phyloP scores from a whole-genome alignment of 2,329 filamentous ascomycete genomes.

The Furcasterigmium furcatum region DNA sequence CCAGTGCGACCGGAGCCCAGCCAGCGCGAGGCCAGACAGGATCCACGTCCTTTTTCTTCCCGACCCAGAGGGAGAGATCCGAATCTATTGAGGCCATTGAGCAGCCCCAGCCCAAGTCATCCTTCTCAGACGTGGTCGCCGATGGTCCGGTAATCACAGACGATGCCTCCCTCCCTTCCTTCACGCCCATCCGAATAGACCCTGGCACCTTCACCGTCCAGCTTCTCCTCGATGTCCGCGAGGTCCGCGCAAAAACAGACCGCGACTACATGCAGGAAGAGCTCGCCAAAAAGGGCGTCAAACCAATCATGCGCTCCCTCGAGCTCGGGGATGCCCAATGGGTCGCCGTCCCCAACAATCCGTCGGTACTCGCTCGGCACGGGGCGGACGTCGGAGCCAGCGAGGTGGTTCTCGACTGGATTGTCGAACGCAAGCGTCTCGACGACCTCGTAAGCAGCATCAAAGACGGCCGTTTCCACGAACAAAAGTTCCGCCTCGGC shows the following conservation, averaged over 20 bases:
- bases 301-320: conserved; percentile 63
- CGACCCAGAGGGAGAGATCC: not conserved
- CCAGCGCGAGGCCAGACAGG: conserved; percentile 4
- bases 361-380: conserved; percentile 48
- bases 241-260: conserved; percentile 69
- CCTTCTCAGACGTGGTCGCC: conserved; percentile 35
- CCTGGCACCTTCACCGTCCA: conserved; percentile 69
- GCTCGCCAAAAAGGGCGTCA: conserved; percentile 62
- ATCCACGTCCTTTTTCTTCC: not conserved
- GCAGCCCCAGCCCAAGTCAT: conserved; percentile 15
- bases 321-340: conserved; percentile 76
- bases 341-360: conserved; percentile 70
- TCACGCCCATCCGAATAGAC: conserved; percentile 58
- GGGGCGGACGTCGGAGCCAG: conserved; percentile 55
- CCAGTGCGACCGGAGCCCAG: conserved; percentile 12
- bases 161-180: conserved; percentile 33
- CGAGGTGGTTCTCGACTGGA: conserved; percentile 75
- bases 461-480: conserved; percentile 78
- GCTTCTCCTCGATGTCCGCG: conserved; percentile 70
- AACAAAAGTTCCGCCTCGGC: conserved; percentile 78
- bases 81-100: conserved; percentile 7
- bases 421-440: conserved; percentile 76
- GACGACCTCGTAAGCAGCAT: conserved; percentile 79
- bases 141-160: conserved; percentile 27
- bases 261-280: conserved; percentile 75